These are phyloP conservation scores for Curvularia spicifera DNA, from an alignment of 2,329 filamentous ascomycete species.

Conservation along the genomic window DNA sequence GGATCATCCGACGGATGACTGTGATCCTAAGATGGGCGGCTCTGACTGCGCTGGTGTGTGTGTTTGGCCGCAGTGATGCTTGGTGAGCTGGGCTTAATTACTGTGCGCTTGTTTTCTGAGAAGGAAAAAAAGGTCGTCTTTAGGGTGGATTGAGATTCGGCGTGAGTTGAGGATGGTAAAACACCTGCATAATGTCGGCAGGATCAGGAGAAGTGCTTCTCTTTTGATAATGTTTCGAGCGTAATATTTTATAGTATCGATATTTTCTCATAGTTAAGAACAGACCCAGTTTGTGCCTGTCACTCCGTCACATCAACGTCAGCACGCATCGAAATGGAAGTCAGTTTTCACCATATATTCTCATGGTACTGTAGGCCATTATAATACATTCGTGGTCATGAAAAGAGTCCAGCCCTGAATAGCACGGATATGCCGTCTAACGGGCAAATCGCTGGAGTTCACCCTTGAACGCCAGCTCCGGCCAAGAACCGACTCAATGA, in stretches of 20 bases:
- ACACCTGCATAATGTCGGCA: no score
- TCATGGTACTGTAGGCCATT: conserved; percentile 8
- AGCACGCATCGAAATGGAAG: neutral
- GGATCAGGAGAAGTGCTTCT: no score
- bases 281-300: neutral
- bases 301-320: neutral
- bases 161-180: no score
- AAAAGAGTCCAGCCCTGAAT: conserved; percentile 5
- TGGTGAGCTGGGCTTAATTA: no score
- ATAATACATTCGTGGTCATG: conserved; percentile 24
- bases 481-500: conserved; percentile 7
- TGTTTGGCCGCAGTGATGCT: conserved; percentile 30
- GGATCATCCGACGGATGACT: conserved; percentile 54
- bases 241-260: no score
- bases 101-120: no score
- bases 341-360: conserved; percentile 7
- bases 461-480: conserved; percentile 21
- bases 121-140: no score
- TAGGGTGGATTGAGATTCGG: no score
- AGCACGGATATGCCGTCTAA: conserved; percentile 6
- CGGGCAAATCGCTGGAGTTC: neutral
- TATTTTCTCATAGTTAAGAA: no score
- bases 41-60: conserved; percentile 55
- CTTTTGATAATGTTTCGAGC: no score
- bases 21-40: conserved; percentile 49